phyloP scores from a whole-genome alignment of 2,329 filamentous ascomycete species.

The Endoconidiophora laricicola region DNA sequence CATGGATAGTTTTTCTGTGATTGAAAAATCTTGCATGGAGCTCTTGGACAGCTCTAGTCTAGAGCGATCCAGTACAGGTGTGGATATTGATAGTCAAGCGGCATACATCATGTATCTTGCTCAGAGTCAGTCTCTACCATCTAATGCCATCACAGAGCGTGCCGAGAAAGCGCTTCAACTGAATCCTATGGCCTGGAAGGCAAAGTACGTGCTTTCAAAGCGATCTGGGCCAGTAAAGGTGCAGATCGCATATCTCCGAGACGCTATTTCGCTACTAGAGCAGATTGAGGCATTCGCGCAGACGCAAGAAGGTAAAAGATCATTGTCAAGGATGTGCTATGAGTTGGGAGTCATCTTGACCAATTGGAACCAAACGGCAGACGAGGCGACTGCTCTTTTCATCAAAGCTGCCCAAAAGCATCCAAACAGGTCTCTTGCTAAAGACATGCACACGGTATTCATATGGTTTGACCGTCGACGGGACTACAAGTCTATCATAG shows the following conservation, averaged over 20 bases:
- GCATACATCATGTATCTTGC: conserved; percentile 1
- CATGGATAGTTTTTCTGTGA: too few species aligned
- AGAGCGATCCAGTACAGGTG: not conserved
- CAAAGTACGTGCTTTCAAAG: not conserved
- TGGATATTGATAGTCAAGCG: not conserved
- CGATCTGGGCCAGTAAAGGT: not conserved
- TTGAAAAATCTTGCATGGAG: too few species aligned
- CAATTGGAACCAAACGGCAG: not conserved
- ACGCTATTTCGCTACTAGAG: not conserved
- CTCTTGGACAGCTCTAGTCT: not conserved
- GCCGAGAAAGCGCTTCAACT: conserved; percentile 2
- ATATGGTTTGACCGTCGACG: not conserved
- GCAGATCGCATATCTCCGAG: not conserved
- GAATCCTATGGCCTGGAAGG: not conserved
- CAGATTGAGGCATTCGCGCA: not conserved
- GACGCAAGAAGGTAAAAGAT: not conserved
- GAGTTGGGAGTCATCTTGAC: not conserved
- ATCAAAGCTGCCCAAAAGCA: not conserved
- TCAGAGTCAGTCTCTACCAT: not conserved
- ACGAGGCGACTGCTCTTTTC: not conserved
- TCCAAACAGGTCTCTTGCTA: not conserved
- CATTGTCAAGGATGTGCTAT: conserved; percentile 1
- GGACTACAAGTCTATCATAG: not conserved
- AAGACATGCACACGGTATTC: not conserved
- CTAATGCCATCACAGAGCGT: not conserved